Percentiles rank a stretch among this genome's conserved stretches.
Conservation (phyloP, 192 early-diverging fungal species). For the Podochytrium sp. region DNA sequence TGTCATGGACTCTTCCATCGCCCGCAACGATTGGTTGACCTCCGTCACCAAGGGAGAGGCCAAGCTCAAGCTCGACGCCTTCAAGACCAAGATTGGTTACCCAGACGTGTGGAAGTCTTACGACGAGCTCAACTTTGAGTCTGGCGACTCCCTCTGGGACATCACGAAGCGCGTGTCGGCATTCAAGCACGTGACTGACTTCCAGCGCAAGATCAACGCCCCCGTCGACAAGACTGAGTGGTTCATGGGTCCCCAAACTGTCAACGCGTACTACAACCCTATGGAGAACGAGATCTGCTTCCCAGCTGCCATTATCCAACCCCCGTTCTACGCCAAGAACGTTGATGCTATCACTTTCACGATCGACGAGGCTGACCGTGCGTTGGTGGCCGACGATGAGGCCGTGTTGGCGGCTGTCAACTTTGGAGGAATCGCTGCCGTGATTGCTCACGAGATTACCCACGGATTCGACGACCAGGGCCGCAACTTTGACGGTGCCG, state of each 20-base stretch:
- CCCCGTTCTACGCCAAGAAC: slow-evolving; percentile 36
- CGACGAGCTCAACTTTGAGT: slow-evolving; percentile 7
- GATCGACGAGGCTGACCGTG: slow-evolving; percentile 3
- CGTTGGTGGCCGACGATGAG: slow-evolving; percentile 10
- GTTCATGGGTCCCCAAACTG: slow-evolving; percentile 39
- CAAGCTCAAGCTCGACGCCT: slow-evolving; percentile 17
- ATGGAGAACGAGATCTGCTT: slow-evolving; percentile 38
- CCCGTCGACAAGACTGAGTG: slow-evolving; percentile 35
- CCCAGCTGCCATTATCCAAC: slow-evolving; percentile 42
- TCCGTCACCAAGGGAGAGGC: slow-evolving; percentile 38
- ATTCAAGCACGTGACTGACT: background rate
- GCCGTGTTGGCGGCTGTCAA: slow-evolving; percentile 20
- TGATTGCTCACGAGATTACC: slow-evolving; percentile 47
- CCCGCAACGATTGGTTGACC: slow-evolving; percentile 29
- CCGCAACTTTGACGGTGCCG: slow-evolving; percentile 31
- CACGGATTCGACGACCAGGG: slow-evolving; percentile 49
- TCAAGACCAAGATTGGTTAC: slow-evolving; percentile 42
- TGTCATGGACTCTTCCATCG: slow-evolving; percentile 19
- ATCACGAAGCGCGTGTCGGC: slow-evolving; percentile 8
- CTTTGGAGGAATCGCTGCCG: slow-evolving; percentile 43
- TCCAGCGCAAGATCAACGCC: slow-evolving; percentile 18
- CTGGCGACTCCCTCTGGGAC: background rate
- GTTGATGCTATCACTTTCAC: background rate
- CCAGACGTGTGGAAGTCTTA: slow-evolving; percentile 40
- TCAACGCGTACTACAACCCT: slow-evolving; percentile 46